Conservation (phyloP, 2,329 filamentous ascomycete genomes). For the Nigrospora sphaerica region DNA sequence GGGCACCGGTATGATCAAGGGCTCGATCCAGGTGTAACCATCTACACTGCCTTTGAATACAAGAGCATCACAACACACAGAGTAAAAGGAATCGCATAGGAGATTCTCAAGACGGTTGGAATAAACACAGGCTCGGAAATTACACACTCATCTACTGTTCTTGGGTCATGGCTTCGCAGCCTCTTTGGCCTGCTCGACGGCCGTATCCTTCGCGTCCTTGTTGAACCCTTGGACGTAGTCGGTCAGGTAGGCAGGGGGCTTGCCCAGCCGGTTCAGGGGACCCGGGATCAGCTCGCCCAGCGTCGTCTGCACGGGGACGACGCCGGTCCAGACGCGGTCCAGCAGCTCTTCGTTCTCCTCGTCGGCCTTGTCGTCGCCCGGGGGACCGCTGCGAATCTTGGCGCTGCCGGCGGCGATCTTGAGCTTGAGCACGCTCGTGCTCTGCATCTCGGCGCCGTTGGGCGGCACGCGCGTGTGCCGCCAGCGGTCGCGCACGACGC, state of each 20-base stretch:
- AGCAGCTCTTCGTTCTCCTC: constrained; percentile 32
- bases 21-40: too few relatives aligned
- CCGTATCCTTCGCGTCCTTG: constrained; percentile 7
- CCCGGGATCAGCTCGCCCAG: constrained; percentile 58
- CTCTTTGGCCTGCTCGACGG: constrained; percentile 15
- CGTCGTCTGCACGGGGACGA: constrained; percentile 54
- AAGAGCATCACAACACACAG: too few relatives aligned
- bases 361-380: constrained; percentile 47
- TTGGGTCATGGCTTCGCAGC: constrained; percentile 12
- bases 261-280: constrained; percentile 48
- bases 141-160: neutral
- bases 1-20: too few relatives aligned
- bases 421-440: constrained; percentile 66
- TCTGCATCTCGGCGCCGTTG: constrained; percentile 65
- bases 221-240: constrained; percentile 33
- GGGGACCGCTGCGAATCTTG: constrained; percentile 62
- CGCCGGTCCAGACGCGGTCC: constrained; percentile 46
- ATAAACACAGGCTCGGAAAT: too few relatives aligned
- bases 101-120: too few relatives aligned
- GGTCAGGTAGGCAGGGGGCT: constrained; percentile 55
- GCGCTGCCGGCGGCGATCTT: constrained; percentile 64
- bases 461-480: constrained; percentile 62
- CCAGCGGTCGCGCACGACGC: constrained; percentile 64
- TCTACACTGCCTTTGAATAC: too few relatives aligned
- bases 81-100: too few relatives aligned